Base-by-base conservation (phyloP, 371 early-diverging fungal genomes). In the Rhizopus stolonifer region DNA sequence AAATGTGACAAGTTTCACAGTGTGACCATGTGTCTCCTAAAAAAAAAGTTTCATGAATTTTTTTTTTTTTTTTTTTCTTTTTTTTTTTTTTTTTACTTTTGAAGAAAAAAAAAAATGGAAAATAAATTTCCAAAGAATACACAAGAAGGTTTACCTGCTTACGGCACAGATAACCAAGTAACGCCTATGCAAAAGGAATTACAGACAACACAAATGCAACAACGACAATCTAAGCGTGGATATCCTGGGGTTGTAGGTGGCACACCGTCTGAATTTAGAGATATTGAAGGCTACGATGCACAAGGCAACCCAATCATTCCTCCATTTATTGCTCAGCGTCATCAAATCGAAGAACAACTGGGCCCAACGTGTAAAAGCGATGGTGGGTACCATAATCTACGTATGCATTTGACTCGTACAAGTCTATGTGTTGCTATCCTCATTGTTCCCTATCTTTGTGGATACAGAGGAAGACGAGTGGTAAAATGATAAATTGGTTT, bases 361-460 rank as follows among this genome's bases (percentile, higher is more conserved):
- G 74, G 74, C 0, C 68, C 69, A 3, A 60, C 43, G 1, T 77
- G 77, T 45, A 42, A 29, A 25, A 46, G 53, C 10, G 46, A 49
- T 24, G 68, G 68, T 10, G 64, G 62, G 6, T 69, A 67, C 34
- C 77, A 77, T 46, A 67, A 70, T 44, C 40, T 77, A 38, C 62
- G 77, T 8, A 77, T 77, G 77, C 66, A 73, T 44, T 59, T 71
- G 24, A 71, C 73, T 2, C 64, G 39, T 11, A 47, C 40, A 3
- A 59, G 74, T 9, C 21, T 77, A 5, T 33, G 61, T 0, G 62
- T 71, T 56, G 65, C 77, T 7, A 43, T 72, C 11, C 54, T 77
- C 3, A 56, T 73, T 25, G 8, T 77, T 10, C 77, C 77, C 10
- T 73, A 73, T 39, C 65, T 69, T 15, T 77, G 77, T 45, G 77